A percentile compares a stretch with the other conserved stretches of the same genome.
Conservation (phyloP, 306 rosid genomes). For the Arachis stenosperma region DNA sequence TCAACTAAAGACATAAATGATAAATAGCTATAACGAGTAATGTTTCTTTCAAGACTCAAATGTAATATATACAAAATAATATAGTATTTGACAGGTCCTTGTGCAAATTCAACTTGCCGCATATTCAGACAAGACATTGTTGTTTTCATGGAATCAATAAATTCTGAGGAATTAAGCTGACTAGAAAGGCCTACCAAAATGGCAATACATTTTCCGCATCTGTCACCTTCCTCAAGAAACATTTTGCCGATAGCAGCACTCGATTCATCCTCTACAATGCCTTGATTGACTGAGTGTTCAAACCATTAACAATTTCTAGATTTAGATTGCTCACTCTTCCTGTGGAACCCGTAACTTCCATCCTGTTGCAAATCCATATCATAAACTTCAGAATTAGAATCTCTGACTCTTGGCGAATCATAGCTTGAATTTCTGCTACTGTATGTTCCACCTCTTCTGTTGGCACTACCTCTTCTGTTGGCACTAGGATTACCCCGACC, state of each 20-base stretch:
- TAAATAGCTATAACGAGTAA: background rate
- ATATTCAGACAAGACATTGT: background rate
- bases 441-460: conserved; percentile 33
- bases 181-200: background rate
- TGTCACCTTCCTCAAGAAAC: conserved; percentile 27
- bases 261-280: conserved; percentile 18
- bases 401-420: conserved; percentile 40
- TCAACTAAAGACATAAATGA: background rate
- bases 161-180: background rate
- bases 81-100: background rate
- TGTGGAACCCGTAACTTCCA: conserved; percentile 62
- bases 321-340: conserved; percentile 42
- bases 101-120: background rate
- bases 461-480: conserved; percentile 24
- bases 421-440: conserved; percentile 33
- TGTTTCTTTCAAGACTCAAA: conserved; percentile 27
- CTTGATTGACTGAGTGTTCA: conserved; percentile 8
- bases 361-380: conserved; percentile 79
- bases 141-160: background rate
- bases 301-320: conserved; percentile 12
- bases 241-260: conserved; percentile 16
- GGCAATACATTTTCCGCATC: conserved; percentile 13
- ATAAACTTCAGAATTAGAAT: conserved; percentile 55
- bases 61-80: conserved; percentile 35
- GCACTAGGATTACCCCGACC: conserved; percentile 37